Base-by-base conservation (phyloP, 2,329 filamentous ascomycete species). In the Nannizziopsis arthrosporioides region DNA sequence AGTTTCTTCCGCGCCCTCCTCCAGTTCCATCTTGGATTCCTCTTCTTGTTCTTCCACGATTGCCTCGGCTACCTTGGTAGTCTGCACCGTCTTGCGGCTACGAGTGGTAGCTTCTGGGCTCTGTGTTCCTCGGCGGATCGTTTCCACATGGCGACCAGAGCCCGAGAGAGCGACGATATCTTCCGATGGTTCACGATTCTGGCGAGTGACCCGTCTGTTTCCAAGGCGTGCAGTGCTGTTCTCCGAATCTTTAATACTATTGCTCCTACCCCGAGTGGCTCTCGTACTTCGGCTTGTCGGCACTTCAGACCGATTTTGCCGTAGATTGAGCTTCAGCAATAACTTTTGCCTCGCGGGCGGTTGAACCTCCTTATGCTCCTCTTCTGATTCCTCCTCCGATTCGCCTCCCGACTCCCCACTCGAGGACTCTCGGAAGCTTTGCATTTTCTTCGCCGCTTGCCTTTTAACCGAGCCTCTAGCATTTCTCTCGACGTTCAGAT, bases 151-250 rank as follows among this genome's bases (percentile, higher is more conserved):
- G 50, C 68, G 73, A 14, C 78, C 78, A 6, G 77, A 80, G 53
- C 76, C 73, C 2, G 77, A 75, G 39, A 81, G 64, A 12, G 73
- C 75, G 40, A 78, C 64, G 11, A 81, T 70, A 31, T 75, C 71
- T 32, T 75, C 72, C 19, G 75, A 71, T 3, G 73, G 67, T 53
- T 77, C 75, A 52, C 77, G 75, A 18, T 73, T 78, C 14, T 77
- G 69, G 40, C 79, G 77, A 58, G 75, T 79, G 53, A 73, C 79
- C 52, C 77, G 71, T 53, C 78, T 58, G 54, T 51, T 68, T 56
- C 52, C 51, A 44, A 56, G 50, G 48, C 59, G 49, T 42, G 52
- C 31, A 30, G 27, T 51, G 30, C 35, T 40, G 1, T 39, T 38
- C 8, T 53, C 46, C 3, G 18, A 22, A 15, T 52, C 42, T 35